A percentile compares a stretch with the other conserved stretches of the same genome.
phyloP scores from a whole-genome alignment of 495 filamentous ascomycete species.

The Neurospora cerealis region DNA sequence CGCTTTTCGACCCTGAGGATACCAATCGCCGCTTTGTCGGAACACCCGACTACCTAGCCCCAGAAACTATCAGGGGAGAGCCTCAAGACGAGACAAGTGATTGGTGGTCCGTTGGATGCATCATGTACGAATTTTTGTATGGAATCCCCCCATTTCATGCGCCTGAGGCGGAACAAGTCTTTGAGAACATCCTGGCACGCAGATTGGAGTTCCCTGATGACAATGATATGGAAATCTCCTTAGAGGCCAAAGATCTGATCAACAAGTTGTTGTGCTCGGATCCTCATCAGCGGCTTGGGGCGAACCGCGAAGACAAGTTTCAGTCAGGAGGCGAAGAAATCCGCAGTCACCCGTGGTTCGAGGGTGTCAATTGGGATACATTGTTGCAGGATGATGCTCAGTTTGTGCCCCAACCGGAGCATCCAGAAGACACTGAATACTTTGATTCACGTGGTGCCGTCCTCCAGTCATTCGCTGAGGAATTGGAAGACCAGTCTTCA shows the following conservation, averaged over 20 bases:
- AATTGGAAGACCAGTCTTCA: conserved; percentile 80
- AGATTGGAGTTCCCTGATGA: conserved; percentile 81
- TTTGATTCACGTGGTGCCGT: conserved; percentile 90
- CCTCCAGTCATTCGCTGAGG: conserved; percentile 79
- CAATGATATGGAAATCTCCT: conserved; percentile 57
- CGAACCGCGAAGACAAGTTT: conserved; percentile 71
- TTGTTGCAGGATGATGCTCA: conserved; percentile 86
- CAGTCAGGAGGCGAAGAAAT: conserved; percentile 82
- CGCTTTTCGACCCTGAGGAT: conserved; percentile 91
- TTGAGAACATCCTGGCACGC: conserved; percentile 87
- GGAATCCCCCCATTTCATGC: conserved; percentile 89
- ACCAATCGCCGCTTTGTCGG: conserved; percentile 90
- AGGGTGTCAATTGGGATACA: conserved; percentile 78
- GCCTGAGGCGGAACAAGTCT: conserved; percentile 81
- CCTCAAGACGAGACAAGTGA: conserved; percentile 97
- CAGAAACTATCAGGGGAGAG: conserved; percentile 89
- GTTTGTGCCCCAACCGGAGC: conserved; percentile 86
- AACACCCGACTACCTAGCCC: conserved; percentile 93
- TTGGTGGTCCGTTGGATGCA: conserved; percentile 98
- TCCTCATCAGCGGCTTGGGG: conserved; percentile 68
- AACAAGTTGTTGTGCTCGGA: conserved; percentile 78
- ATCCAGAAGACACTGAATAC: conserved; percentile 96
- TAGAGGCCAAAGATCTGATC: conserved; percentile 87
- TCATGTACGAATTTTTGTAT: conserved; percentile 94
- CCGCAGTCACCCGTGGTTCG: conserved; percentile 80